These are phyloP conservation scores for Blakeslea trispora DNA, from an alignment of 371 early-diverging fungal species.

Conservation along the genomic window DNA sequence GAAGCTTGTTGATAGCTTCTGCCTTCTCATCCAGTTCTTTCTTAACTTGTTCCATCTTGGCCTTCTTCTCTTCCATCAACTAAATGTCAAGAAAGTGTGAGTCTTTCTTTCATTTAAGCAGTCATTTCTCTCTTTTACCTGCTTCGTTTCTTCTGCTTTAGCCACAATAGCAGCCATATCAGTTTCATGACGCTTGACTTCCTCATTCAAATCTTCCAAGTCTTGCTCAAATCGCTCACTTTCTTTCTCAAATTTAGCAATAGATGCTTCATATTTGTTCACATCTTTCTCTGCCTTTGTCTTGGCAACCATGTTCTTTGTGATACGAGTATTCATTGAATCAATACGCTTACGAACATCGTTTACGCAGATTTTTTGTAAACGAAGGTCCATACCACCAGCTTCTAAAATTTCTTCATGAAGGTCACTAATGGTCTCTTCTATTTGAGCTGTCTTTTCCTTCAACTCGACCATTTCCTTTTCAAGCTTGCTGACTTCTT, in stretches of 20 bases:
- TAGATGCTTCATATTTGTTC: constrained; percentile 60
- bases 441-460: constrained; percentile 50
- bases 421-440: constrained; percentile 68
- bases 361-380: constrained; percentile 87
- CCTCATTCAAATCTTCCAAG: constrained; percentile 57
- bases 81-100: constrained; percentile 20
- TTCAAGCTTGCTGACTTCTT: constrained; percentile 46
- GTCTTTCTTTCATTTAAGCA: neutral
- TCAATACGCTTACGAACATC: constrained; percentile 80
- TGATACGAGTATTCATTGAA: constrained; percentile 55
- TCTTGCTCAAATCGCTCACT: constrained; percentile 62
- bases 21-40: constrained; percentile 66
- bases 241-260: constrained; percentile 72
- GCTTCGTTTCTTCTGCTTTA: constrained; percentile 45
- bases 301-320: constrained; percentile 70
- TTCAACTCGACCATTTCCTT: constrained; percentile 45
- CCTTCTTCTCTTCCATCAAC: constrained; percentile 73
- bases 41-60: constrained; percentile 66
- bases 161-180: constrained; percentile 54
- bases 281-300: constrained; percentile 78
- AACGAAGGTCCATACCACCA: constrained; percentile 85
- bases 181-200: constrained; percentile 50
- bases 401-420: constrained; percentile 90
- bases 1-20: constrained; percentile 66
- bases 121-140: constrained; percentile 9